Percentiles rank a stretch among this genome's conserved stretches.
Conservation (phyloP, 2,329 filamentous ascomycete genomes). For the Aspergillus aculeatinus region DNA sequence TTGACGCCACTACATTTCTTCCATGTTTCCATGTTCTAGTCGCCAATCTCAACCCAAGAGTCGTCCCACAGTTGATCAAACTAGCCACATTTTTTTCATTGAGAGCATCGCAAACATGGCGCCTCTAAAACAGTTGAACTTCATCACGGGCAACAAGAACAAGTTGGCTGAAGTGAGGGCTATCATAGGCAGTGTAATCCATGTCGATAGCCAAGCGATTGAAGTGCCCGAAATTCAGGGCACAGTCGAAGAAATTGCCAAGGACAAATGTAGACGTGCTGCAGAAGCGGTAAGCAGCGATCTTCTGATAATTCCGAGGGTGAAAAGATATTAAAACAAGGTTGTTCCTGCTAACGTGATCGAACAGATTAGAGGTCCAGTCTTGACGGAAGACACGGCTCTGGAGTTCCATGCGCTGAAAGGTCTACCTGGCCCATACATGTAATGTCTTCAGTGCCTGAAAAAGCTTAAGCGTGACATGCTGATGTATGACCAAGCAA, state of each 20-base stretch:
- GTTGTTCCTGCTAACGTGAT: slow-evolving; percentile 5
- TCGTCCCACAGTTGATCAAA: no score
- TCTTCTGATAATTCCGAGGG: not conserved
- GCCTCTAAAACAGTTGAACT: slow-evolving; percentile 65
- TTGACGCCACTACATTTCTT: not conserved
- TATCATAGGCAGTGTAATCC: slow-evolving; percentile 73
- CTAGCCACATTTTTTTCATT: not conserved
- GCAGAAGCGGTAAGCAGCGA: slow-evolving; percentile 64
- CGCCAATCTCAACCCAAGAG: not conserved
- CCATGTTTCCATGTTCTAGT: not conserved
- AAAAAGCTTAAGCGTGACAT: not conserved
- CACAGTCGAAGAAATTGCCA: slow-evolving; percentile 84
- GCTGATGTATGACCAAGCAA: slow-evolving; percentile 60
- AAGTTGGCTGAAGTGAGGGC: slow-evolving; percentile 87
- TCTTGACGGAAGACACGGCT: slow-evolving; percentile 93
- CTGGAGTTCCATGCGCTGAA: slow-evolving; percentile 88
- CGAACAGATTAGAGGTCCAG: slow-evolving; percentile 73
- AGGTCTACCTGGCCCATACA: slow-evolving; percentile 92
- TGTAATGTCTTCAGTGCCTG: slow-evolving; percentile 57
- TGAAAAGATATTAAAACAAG: not conserved
- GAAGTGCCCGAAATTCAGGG: slow-evolving; percentile 91
- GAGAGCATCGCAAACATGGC: slow-evolving; percentile 38
- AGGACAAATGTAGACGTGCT: slow-evolving; percentile 80
- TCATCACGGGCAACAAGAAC: slow-evolving; percentile 95
- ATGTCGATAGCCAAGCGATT: slow-evolving; percentile 70